Percentiles rank a stretch among this genome's conserved stretches.
phyloP scores from a whole-genome alignment of 192 early-diverging fungal species.

The Spizellomyces sp. region DNA sequence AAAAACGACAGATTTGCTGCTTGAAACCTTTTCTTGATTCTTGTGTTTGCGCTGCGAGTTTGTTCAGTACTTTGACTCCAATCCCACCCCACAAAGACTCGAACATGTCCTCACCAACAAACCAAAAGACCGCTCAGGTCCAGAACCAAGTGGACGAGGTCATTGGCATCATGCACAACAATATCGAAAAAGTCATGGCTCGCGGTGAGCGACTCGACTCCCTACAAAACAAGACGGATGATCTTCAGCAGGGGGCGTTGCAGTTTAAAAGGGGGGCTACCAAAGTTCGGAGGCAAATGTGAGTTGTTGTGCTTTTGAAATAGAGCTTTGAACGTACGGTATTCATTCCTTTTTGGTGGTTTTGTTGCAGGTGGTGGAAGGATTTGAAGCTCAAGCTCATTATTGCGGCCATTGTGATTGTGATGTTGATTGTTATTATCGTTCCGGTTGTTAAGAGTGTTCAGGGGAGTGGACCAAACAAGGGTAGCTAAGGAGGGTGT shows the following conservation, averaged over 20 bases:
- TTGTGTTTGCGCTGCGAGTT: too few relatives aligned
- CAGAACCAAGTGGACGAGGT: conserved; percentile 82
- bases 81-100: too few relatives aligned
- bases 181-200: conserved; percentile 83
- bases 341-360: background rate
- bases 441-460: conserved; percentile 40
- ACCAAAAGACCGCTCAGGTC: conserved; percentile 26
- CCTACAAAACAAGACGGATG: conserved; percentile 80
- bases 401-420: conserved; percentile 64
- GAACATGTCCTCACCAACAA: too few relatives aligned
- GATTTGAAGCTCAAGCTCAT: conserved; percentile 94
- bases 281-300: conserved; percentile 81
- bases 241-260: conserved; percentile 67
- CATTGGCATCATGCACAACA: conserved; percentile 88
- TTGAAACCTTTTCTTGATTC: too few relatives aligned
- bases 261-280: conserved; percentile 80
- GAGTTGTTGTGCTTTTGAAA: background rate
- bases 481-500: too few relatives aligned
- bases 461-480: background rate
- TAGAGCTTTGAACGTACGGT: background rate
- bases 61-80: too few relatives aligned
- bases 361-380: conserved; percentile 75
- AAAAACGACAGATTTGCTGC: too few relatives aligned
- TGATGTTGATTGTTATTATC: conserved; percentile 57
- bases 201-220: conserved; percentile 83